Evolutionary conservation across 1,139 yeast species (phyloP).

Genomic region (Pichia sp.): DNA sequence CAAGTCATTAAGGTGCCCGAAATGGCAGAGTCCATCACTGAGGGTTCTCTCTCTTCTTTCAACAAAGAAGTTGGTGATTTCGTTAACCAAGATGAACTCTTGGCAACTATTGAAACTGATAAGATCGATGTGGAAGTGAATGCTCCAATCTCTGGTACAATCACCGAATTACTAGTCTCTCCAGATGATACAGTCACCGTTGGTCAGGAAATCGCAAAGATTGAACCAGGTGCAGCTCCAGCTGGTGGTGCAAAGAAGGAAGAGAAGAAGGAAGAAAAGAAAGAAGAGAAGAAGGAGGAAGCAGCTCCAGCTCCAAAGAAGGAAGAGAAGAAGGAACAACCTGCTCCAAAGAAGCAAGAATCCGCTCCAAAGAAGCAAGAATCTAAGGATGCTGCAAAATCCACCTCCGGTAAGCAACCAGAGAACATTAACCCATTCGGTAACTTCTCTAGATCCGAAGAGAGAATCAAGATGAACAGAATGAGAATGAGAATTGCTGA

Average conservation of each 20-base stretch:
- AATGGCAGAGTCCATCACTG: slow-evolving; percentile 98
- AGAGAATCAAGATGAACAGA: slow-evolving; percentile 97
- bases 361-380: slow-evolving; percentile 24
- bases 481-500: slow-evolving; percentile 99
- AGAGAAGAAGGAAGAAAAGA: slow-evolving; percentile 18
- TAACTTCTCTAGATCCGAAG: slow-evolving; percentile 74
- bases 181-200: slow-evolving; percentile 95
- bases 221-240: slow-evolving; percentile 87
- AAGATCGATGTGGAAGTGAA: slow-evolving; percentile 97
- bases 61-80: slow-evolving; percentile 81
- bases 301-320: slow-evolving; percentile 42
- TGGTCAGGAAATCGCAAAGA: slow-evolving; percentile 86
- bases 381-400: slow-evolving; percentile 27
- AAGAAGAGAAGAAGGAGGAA: slow-evolving; percentile 29
- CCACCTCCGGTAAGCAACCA: slow-evolving; percentile 27
- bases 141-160: slow-evolving; percentile 88
- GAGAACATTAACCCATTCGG: slow-evolving; percentile 42
- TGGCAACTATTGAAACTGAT: slow-evolving; percentile 98
- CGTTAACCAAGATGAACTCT: slow-evolving; percentile 80
- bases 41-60: slow-evolving; percentile 85
- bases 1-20: slow-evolving; percentile 82
- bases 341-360: slow-evolving; percentile 3
- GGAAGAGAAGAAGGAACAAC: slow-evolving; percentile 30
- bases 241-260: slow-evolving; percentile 50
- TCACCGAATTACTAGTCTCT: slow-evolving; percentile 72